Conservation (phyloP, 306 rosid genomes). For the Cucumis cinereus region DNA sequence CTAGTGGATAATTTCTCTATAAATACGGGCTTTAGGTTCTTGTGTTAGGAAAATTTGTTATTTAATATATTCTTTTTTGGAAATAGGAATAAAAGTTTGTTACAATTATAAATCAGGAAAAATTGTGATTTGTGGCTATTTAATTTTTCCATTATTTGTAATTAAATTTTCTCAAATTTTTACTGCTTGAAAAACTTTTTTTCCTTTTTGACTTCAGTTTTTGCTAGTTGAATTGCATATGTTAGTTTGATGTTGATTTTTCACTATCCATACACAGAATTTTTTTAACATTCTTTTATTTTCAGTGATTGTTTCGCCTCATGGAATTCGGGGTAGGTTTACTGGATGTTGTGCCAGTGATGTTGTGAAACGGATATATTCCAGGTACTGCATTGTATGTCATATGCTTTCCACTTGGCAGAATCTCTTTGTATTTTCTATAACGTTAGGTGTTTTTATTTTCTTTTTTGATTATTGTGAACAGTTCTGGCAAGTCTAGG, state of each 20-base stretch:
- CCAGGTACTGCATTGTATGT: conserved; percentile 35
- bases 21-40: not conserved
- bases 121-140: not conserved
- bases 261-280: not conserved
- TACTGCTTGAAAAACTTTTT: not conserved
- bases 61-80: no score
- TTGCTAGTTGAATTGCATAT: not conserved
- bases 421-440: not conserved
- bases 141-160: not conserved
- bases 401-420: conserved; percentile 1
- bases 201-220: not conserved
- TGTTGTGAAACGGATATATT: conserved; percentile 76
- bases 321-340: conserved; percentile 92
- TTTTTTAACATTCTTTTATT: not conserved
- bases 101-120: not conserved
- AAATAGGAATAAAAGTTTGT: no score
- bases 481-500: conserved; percentile 68
- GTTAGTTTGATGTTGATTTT: not conserved
- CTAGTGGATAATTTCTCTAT: not conserved
- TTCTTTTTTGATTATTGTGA: conserved; percentile 2
- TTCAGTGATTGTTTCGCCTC: conserved; percentile 91
- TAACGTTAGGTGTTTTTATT: not conserved
- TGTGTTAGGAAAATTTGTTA: not conserved
- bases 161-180: not conserved
- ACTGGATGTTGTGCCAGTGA: conserved; percentile 90